phyloP scores from a whole-genome alignment of 208 protist genomes.

The Trypanosoma scelopori region DNA sequence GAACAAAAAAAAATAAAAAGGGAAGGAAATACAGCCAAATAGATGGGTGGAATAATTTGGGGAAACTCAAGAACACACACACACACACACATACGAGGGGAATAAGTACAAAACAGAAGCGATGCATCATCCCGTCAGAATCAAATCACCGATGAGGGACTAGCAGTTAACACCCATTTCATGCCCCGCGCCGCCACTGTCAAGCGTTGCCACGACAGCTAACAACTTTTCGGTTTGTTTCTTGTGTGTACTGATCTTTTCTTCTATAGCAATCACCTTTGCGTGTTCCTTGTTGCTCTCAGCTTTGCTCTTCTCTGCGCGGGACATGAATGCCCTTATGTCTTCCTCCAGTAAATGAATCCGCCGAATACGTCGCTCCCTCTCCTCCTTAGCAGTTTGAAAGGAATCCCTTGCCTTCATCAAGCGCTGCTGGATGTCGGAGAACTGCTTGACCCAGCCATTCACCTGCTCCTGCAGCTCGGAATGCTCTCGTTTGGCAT shows the following conservation, averaged over 20 bases:
- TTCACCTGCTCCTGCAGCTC: constrained; percentile 50
- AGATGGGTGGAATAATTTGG: neutral
- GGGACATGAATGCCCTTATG: constrained; percentile 31
- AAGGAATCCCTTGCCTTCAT: constrained; percentile 51
- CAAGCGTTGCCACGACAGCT: constrained; percentile 36
- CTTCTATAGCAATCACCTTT: constrained; percentile 43
- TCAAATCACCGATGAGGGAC: neutral
- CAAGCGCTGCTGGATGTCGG: constrained; percentile 51
- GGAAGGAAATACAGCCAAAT: neutral
- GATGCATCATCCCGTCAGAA: no score
- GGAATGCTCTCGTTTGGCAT: constrained; percentile 29
- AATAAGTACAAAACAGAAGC: no score
- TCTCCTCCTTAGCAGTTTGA: constrained; percentile 49
- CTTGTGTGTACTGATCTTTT: constrained; percentile 41
- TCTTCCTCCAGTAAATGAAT: constrained; percentile 58
- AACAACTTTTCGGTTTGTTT: constrained; percentile 51
- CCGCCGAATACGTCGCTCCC: constrained; percentile 42
- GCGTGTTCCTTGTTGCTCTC: constrained; percentile 56
- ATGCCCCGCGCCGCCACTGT: constrained; percentile 15
- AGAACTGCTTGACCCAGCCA: constrained; percentile 41
- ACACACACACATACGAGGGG: no score
- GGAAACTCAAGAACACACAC: neutral
- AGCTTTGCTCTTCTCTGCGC: constrained; percentile 36
- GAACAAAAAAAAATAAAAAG: neutral
- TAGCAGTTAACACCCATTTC: constrained; percentile 5